Percentiles rank a stretch among this genome's conserved stretches.
Evolutionary conservation across 2,329 filamentous ascomycete genomes (phyloP).

Genomic region (Xylariaceae sp.): DNA sequence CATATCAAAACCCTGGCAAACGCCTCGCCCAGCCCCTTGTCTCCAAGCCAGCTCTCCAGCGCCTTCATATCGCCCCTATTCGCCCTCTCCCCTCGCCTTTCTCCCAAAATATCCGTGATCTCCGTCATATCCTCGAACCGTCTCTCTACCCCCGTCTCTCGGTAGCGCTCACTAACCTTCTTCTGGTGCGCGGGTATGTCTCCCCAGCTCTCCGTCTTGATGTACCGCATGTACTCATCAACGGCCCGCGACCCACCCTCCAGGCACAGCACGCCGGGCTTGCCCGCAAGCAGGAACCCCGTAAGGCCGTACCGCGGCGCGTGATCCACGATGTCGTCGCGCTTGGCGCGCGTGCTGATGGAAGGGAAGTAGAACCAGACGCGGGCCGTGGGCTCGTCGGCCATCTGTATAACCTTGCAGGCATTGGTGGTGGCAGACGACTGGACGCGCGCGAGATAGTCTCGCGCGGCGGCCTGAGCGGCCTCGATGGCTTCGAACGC

Average conservation of each 20-base stretch:
- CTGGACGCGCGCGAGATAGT: neutral
- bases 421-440: neutral
- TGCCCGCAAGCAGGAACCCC: constrained; percentile 57
- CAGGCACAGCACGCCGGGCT: constrained; percentile 51
- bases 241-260: constrained; percentile 44
- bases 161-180: constrained; percentile 54
- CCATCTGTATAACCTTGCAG: neutral
- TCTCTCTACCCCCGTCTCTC: constrained; percentile 34
- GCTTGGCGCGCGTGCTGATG: constrained; percentile 54
- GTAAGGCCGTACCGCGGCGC: constrained; percentile 50
- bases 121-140: constrained; percentile 53
- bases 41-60: constrained; percentile 44
- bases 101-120: constrained; percentile 47
- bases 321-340: constrained; percentile 51
- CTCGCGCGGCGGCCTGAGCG: neutral
- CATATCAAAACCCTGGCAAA: constrained; percentile 38
- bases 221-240: constrained; percentile 58
- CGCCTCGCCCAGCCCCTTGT: constrained; percentile 38
- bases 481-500: constrained; percentile 31
- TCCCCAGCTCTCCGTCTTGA: constrained; percentile 60
- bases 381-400: constrained; percentile 33
- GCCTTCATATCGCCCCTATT: constrained; percentile 52
- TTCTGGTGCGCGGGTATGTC: constrained; percentile 60
- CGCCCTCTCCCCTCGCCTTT: constrained; percentile 42
- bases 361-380: constrained; percentile 64